Percentiles rank a stretch among this genome's conserved stretches.
These are phyloP conservation scores for Aureobasidium sp. DNA, from an alignment of 2,329 filamentous ascomycete species.

Conservation along the genomic window DNA sequence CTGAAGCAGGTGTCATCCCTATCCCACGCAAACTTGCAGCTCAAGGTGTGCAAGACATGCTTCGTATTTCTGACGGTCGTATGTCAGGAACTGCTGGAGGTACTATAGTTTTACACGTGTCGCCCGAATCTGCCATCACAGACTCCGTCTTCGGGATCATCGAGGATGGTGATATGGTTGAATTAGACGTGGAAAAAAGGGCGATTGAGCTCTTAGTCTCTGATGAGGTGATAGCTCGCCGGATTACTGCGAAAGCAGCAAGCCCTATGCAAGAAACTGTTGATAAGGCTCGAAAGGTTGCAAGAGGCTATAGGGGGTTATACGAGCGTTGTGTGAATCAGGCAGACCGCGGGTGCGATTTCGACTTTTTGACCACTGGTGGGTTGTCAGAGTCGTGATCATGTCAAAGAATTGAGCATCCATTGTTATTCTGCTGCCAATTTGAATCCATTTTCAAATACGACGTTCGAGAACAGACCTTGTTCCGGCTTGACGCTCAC, in stretches of 20 bases:
- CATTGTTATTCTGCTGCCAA: background rate
- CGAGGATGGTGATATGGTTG: slow-evolving; percentile 39
- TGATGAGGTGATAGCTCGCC: slow-evolving; percentile 31
- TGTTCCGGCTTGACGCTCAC: no score
- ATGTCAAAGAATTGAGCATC: background rate
- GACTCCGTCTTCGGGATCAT: slow-evolving; percentile 42
- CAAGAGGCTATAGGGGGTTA: slow-evolving; percentile 50
- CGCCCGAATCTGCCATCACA: slow-evolving; percentile 41
- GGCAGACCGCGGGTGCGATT: slow-evolving; percentile 51
- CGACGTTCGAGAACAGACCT: no score
- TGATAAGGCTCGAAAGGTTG: slow-evolving; percentile 20
- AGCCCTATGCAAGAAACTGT: slow-evolving; percentile 10
- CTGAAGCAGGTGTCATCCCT: slow-evolving; percentile 43
- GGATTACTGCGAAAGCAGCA: slow-evolving; percentile 21
- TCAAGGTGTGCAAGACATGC: slow-evolving; percentile 43
- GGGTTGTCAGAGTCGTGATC: background rate
- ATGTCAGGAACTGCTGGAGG: slow-evolving; percentile 49
- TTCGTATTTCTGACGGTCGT: slow-evolving; percentile 44
- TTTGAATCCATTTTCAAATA: background rate
- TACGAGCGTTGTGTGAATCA: slow-evolving; percentile 53
- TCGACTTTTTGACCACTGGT: slow-evolving; percentile 46
- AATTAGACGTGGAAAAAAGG: slow-evolving; percentile 36
- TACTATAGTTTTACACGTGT: slow-evolving; percentile 46
- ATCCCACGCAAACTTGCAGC: slow-evolving; percentile 41
- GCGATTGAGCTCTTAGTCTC: slow-evolving; percentile 33